Conservation (phyloP, 768 basidiomycete species). For the Hericium coralloides region DNA sequence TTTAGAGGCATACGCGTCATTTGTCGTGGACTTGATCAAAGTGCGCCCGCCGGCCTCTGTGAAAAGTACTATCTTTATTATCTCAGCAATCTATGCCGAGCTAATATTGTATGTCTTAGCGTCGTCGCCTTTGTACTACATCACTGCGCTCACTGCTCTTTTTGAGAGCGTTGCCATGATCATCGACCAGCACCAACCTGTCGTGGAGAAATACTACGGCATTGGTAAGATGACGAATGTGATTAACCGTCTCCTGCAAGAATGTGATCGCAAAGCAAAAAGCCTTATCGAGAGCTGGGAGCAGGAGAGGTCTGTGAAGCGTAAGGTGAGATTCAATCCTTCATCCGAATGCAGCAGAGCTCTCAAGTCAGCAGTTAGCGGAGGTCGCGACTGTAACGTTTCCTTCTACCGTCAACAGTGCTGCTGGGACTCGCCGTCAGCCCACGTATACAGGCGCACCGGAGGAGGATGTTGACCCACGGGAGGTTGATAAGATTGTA, state of each 20-base stretch:
- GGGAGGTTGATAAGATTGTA: constrained; percentile 87
- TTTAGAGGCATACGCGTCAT: constrained; percentile 83
- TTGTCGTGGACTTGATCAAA: constrained; percentile 86
- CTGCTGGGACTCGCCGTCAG: constrained; percentile 8
- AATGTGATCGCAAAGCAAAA: constrained; percentile 80
- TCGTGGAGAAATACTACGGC: constrained; percentile 98
- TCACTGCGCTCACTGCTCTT: constrained; percentile 80
- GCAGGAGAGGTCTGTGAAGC: constrained; percentile 76
- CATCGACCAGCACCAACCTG: constrained; percentile 93
- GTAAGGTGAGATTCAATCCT: constrained; percentile 46
- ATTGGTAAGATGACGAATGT: constrained; percentile 78
- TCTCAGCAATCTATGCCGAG: constrained; percentile 8
- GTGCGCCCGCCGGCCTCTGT: constrained; percentile 68
- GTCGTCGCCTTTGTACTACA: constrained; percentile 87
- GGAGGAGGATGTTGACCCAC: constrained; percentile 63
- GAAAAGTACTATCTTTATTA: constrained; percentile 52
- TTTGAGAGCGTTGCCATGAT: constrained; percentile 95
- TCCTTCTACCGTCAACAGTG: constrained; percentile 3
- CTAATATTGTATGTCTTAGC: constrained; percentile 35
- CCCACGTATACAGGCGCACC: constrained; percentile 20
- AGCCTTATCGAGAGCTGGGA: constrained; percentile 79
- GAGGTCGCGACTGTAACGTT: constrained; percentile 24
- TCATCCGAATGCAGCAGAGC: not conserved
- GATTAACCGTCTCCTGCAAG: constrained; percentile 64
- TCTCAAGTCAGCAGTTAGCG: constrained; percentile 21